Percentiles rank a stretch among this genome's conserved stretches.
Evolutionary conservation across 768 basidiomycete genomes (phyloP).

Genomic region (Tylopilus subfusipes): DNA sequence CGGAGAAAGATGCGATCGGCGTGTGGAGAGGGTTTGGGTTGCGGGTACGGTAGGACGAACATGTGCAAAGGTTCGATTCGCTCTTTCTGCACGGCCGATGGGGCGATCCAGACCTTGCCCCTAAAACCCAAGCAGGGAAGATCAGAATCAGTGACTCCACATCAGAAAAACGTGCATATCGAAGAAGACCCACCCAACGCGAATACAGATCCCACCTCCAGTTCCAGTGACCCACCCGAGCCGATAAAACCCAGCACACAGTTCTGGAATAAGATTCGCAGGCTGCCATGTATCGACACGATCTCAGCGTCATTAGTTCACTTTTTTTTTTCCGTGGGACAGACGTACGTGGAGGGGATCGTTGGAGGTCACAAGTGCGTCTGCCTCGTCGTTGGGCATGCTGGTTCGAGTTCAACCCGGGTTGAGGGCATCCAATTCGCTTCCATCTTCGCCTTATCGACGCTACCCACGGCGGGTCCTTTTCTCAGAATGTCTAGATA

Average conservation of each 20-base stretch:
- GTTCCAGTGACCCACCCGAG: slow-evolving; percentile 94
- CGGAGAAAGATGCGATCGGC: slow-evolving; percentile 75
- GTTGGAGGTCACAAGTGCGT: slow-evolving; percentile 53
- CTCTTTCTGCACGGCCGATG: slow-evolving; percentile 90
- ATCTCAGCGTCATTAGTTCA: neutral
- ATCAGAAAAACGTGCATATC: neutral
- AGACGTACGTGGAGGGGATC: slow-evolving; percentile 60
- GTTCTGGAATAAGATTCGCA: slow-evolving; percentile 86
- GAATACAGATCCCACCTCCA: slow-evolving; percentile 76
- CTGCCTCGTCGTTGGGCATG: slow-evolving; percentile 31
- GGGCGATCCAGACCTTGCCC: slow-evolving; percentile 79
- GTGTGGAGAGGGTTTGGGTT: slow-evolving; percentile 52
- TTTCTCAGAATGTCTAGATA: too few relatives aligned
- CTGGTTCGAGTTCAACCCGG: neutral
- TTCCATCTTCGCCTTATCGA: neutral
- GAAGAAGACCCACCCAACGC: slow-evolving; percentile 49
- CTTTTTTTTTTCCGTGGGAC: neutral
- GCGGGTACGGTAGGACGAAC: slow-evolving; percentile 81
- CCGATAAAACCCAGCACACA: slow-evolving; percentile 80
- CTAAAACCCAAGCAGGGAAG: slow-evolving; percentile 31
- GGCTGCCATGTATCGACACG: slow-evolving; percentile 48
- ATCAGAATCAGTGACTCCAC: neutral
- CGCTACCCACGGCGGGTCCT: neutral
- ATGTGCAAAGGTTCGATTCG: slow-evolving; percentile 80
- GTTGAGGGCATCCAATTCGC: neutral